A percentile compares a stretch with the other conserved stretches of the same genome.
These are phyloP conservation scores for Epicoccum sorghinum DNA, from an alignment of 2,329 filamentous ascomycete genomes.

Conservation along the genomic window DNA sequence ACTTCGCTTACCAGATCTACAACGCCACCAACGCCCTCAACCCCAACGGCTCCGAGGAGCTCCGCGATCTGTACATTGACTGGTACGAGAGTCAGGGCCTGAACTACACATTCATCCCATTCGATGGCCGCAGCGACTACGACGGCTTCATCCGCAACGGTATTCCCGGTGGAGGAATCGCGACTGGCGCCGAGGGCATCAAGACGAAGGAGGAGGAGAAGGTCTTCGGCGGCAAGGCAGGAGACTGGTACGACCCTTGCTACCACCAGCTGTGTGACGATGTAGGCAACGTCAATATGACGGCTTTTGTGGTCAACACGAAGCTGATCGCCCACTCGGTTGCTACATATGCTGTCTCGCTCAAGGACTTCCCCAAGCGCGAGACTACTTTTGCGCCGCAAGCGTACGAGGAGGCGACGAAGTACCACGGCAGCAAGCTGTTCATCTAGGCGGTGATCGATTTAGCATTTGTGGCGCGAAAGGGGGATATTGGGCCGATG, in stretches of 20 bases:
- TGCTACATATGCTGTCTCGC: slow-evolving; percentile 43
- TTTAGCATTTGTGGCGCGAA: no score
- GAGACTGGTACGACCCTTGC: slow-evolving; percentile 48
- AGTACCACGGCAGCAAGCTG: slow-evolving; percentile 45
- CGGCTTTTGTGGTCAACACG: slow-evolving; percentile 48
- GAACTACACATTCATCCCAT: slow-evolving; percentile 48
- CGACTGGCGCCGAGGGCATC: slow-evolving; percentile 50
- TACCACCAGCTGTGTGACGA: slow-evolving; percentile 51
- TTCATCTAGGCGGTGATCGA: slow-evolving; percentile 29
- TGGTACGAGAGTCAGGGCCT: slow-evolving; percentile 47
- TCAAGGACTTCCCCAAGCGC: slow-evolving; percentile 46
- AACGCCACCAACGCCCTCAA: slow-evolving; percentile 48
- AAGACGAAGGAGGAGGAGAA: slow-evolving; percentile 48
- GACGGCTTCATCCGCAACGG: slow-evolving; percentile 50
- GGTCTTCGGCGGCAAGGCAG: slow-evolving; percentile 48
- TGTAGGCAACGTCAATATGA: slow-evolving; percentile 47
- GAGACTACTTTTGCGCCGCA: slow-evolving; percentile 22
- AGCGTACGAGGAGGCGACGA: slow-evolving; percentile 28
- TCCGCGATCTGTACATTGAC: slow-evolving; percentile 47
- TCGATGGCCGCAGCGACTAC: slow-evolving; percentile 51
- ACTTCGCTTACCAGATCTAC: slow-evolving; percentile 50
- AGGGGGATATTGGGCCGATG: no score
- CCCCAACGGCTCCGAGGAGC: slow-evolving; percentile 45
- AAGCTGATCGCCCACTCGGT: slow-evolving; percentile 49
- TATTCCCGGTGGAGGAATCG: slow-evolving; percentile 50